Percentiles rank a stretch among this genome's conserved stretches.
phyloP scores from a whole-genome alignment of 805 yeast genomes.

The Yamadazyma insecticola region DNA sequence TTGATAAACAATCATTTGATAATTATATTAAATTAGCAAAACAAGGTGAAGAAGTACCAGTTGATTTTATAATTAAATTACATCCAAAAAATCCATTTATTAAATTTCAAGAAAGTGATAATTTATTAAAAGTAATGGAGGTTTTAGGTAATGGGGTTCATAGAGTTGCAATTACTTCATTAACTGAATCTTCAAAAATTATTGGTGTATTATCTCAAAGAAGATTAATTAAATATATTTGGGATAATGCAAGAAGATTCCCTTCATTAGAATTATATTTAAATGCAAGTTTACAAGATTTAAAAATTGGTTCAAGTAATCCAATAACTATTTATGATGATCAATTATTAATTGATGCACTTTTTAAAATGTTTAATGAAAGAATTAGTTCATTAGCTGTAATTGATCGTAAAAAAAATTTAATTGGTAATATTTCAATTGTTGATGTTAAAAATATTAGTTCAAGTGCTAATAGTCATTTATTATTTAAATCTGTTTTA shows the following conservation, averaged over 20 bases:
- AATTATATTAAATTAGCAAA: conserved; percentile 59
- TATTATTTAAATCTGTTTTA: conserved; percentile 76
- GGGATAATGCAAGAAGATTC: conserved; percentile 91
- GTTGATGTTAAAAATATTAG: conserved; percentile 91
- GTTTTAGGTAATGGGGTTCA: conserved; percentile 94
- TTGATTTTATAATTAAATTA: conserved; percentile 76
- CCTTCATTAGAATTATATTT: conserved; percentile 74
- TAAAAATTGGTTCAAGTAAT: conserved; percentile 65
- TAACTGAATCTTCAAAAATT: conserved; percentile 36
- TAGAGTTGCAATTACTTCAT: conserved; percentile 74
- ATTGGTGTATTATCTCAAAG: conserved; percentile 90
- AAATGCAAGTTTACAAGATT: conserved; percentile 61
- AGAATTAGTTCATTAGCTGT: conserved; percentile 91
- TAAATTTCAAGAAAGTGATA: conserved; percentile 65
- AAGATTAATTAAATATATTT: conserved; percentile 73
- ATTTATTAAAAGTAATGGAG: conserved; percentile 72
- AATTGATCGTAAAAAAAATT: conserved; percentile 68
- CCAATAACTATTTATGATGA: conserved; percentile 86
- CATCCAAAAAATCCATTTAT: conserved; percentile 87
- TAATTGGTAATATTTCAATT: conserved; percentile 89
- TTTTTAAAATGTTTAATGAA: conserved; percentile 76
- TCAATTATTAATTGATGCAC: conserved; percentile 80
- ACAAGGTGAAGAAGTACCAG: conserved; percentile 86
- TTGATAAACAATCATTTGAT: conserved; percentile 20
- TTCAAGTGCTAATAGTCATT: conserved; percentile 78